Evolutionary conservation across 371 early-diverging fungal genomes (phyloP).

Genomic region (Saksenaea vasiformis): DNA sequence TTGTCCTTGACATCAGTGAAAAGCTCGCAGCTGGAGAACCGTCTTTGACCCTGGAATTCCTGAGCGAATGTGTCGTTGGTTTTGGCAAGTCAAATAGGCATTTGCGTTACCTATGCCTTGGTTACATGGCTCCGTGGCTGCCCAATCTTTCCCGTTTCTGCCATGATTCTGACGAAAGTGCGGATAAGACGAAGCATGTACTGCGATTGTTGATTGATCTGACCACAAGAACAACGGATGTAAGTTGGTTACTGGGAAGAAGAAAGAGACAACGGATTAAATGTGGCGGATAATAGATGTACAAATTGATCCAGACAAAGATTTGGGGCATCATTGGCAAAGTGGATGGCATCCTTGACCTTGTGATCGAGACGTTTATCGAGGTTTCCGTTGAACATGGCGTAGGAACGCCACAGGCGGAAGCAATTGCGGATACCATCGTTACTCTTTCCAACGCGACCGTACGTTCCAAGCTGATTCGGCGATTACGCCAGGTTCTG

Average conservation of each 20-base stretch:
- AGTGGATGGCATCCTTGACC: conserved; percentile 78
- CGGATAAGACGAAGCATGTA: conserved; percentile 73
- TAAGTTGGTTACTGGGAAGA: conserved; percentile 22
- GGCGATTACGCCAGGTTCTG: conserved; percentile 74
- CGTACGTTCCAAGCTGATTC: conserved; percentile 79
- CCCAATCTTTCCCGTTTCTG: conserved; percentile 73
- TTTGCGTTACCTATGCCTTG: conserved; percentile 79
- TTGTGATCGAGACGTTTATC: conserved; percentile 83
- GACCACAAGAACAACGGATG: conserved; percentile 83
- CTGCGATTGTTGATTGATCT: conserved; percentile 78
- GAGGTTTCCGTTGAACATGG: conserved; percentile 80
- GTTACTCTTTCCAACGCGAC: conserved; percentile 85
- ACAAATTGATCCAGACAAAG: conserved; percentile 80
- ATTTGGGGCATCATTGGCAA: conserved; percentile 84
- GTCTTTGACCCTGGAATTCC: conserved; percentile 84
- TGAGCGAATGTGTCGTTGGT: conserved; percentile 86
- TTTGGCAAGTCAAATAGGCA: conserved; percentile 79
- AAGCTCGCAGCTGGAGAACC: conserved; percentile 77
- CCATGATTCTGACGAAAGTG: conserved; percentile 45
- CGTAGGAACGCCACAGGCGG: conserved; percentile 78
- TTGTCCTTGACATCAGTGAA: conserved; percentile 80
- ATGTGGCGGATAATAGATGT: conserved; percentile 52
- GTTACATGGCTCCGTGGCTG: conserved; percentile 92
- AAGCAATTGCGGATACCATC: conserved; percentile 85
- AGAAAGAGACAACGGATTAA: neutral